Evolutionary conservation across 805 yeast genomes (phyloP).

Genomic region (Yarrowia hollandica): DNA sequence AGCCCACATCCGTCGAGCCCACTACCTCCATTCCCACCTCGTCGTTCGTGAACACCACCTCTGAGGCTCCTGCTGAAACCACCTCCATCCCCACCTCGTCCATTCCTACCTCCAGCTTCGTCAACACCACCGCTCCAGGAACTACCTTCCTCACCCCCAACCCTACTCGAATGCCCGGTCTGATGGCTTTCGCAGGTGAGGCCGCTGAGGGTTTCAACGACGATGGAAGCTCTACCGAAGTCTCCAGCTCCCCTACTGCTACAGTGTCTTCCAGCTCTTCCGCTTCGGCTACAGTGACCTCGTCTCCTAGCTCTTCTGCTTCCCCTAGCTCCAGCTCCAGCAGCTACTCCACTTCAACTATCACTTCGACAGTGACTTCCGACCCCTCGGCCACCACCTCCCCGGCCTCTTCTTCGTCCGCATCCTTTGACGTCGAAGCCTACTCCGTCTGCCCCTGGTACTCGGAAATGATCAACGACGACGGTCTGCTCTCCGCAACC

Average conservation of each 20-base stretch:
- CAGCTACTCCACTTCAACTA: not conserved
- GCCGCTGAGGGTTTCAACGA: not conserved
- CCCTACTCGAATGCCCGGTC: conserved; percentile 9
- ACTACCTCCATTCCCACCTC: not conserved
- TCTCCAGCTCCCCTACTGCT: not conserved
- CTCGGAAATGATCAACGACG: conserved; percentile 14
- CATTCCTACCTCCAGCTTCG: not conserved
- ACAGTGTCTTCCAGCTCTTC: not conserved
- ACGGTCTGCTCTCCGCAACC: conserved; percentile 8
- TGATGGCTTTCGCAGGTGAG: not conserved
- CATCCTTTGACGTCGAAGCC: conserved; percentile 1
- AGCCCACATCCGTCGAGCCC: not conserved
- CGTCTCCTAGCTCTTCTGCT: not conserved
- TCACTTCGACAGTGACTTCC: conserved; percentile 9
- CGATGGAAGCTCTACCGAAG: not conserved
- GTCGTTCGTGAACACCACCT: not conserved
- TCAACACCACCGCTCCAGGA: not conserved
- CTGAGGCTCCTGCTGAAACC: not conserved
- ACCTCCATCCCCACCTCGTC: not conserved
- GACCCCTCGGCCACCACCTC: conserved; percentile 10
- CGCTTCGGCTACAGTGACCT: too few species aligned
- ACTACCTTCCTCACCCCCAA: not conserved
- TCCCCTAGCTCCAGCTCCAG: not conserved
- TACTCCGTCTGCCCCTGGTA: conserved; percentile 29
- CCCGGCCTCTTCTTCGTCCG: not conserved